Percentiles rank a stretch among this genome's conserved stretches.
Evolutionary conservation across 139 green algal genomes (phyloP).

Genomic region (Coccomyxa sp.): DNA sequence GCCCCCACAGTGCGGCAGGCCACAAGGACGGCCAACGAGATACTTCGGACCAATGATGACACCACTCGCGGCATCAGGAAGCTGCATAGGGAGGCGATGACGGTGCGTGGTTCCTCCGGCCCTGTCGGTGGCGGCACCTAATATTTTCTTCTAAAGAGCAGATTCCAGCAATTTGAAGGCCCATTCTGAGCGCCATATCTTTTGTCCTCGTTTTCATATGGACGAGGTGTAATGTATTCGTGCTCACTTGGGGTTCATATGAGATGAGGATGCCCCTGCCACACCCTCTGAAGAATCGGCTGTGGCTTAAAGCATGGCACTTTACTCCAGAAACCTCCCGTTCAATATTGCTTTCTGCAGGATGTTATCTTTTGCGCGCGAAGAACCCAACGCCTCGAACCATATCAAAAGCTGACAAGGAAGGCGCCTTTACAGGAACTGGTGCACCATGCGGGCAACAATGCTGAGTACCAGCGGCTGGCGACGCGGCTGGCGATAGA

Average conservation of each 20-base stretch:
- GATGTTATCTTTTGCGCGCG: background rate
- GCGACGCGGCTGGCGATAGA: background rate
- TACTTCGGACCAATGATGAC: background rate
- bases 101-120: background rate
- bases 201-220: too few species aligned
- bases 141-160: background rate
- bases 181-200: too few species aligned
- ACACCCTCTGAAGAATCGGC: too few species aligned
- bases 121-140: background rate
- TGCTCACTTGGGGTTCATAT: too few species aligned
- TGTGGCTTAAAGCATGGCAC: too few species aligned
- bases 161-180: too few species aligned
- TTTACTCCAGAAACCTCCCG: background rate
- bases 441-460: background rate
- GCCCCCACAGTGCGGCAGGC: background rate
- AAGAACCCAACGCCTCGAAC: background rate
- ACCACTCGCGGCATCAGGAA: background rate
- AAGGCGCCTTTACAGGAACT: background rate
- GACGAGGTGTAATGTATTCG: too few species aligned
- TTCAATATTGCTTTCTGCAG: background rate
- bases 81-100: background rate
- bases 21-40: too few species aligned
- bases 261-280: too few species aligned
- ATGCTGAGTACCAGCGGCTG: background rate
- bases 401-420: background rate